Evolutionary conservation across 2,329 filamentous ascomycete species (phyloP), one percentile per base, ranked within the genome.

Genomic region (Nemania abortiva): DNA sequence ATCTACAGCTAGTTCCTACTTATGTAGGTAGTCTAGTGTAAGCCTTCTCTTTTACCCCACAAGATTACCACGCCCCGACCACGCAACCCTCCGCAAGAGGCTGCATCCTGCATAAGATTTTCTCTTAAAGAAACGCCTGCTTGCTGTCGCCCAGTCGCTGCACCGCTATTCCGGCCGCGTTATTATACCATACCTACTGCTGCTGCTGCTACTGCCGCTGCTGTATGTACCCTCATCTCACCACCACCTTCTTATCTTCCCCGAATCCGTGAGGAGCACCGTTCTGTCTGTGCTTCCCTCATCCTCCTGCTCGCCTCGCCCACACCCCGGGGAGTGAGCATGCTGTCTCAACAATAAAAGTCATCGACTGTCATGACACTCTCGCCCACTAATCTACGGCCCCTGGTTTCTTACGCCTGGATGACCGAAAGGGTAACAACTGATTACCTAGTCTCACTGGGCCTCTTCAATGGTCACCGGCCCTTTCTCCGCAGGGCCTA

Each of bases 341-440:
- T 72, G 71, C 68, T 64, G 34, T 54, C 52, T 58, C 34, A 64
- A 59, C 62, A 24, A 20, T 68, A 65, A 59, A 47, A 10, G 60
- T 24, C 49, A 27, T 57, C 57, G 49, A 70, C 68, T 78, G 76
- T 77, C 77, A 77, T 76, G 75, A 74, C 74, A 75, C 66, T 71
- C 71, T 69, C 65, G 63, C 59, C 59, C 65, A 66, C 66, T 50
- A 66, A 66, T 62, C 69, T 75, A 73, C 73, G 70, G 74, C 72
- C 74, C 69, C 65, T 76, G 72, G 71, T 75, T 72, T 73, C 71
- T 75, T 69, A 72, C 72, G 72, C 73, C 72, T 73, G 76, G 74
- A 70, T 73, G 72, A 75, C 69, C 74, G 73, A 77, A 74, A 68
- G 70, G 63, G 66, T 67, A 34, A 63, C 60, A 31, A 57, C 66